Conservation (phyloP, 202 grass and related monocot species). For the Panicum hallii region DNA sequence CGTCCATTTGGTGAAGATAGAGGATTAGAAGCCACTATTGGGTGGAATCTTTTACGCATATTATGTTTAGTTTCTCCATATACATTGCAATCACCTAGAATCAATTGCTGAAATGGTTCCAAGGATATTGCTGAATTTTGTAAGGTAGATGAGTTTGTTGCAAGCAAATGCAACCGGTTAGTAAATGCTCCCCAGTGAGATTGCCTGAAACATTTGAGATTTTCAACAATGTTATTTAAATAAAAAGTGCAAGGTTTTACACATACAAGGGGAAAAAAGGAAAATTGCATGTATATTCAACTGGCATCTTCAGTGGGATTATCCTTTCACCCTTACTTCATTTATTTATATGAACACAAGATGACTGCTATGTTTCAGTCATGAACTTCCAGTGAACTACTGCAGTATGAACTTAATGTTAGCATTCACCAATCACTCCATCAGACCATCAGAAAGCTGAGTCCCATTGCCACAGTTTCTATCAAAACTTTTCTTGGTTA, state of each 20-base stretch:
- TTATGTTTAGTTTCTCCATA: constrained; percentile 64
- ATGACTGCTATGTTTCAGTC: constrained; percentile 25
- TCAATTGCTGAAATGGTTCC: constrained; percentile 66
- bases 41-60: constrained; percentile 54
- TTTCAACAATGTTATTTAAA: constrained; percentile 24
- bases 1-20: constrained; percentile 59
- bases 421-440: not conserved
- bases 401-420: constrained; percentile 2
- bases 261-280: not conserved
- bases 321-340: not conserved
- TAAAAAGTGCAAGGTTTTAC: not conserved
- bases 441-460: constrained; percentile 4
- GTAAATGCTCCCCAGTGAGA: constrained; percentile 72
- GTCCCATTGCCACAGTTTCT: constrained; percentile 21
- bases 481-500: constrained; percentile 25
- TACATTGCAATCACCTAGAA: constrained; percentile 47
- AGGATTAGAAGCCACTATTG: constrained; percentile 48
- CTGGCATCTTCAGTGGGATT: constrained; percentile 19
- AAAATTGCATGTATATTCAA: not conserved
- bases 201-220: constrained; percentile 62
- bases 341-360: constrained; percentile 33
- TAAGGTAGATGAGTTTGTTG: constrained; percentile 73
- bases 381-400: constrained; percentile 33
- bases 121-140: constrained; percentile 62
- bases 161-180: constrained; percentile 67